Conservation (phyloP, 2,329 filamentous ascomycete genomes). For the Monilinia fructigena region DNA sequence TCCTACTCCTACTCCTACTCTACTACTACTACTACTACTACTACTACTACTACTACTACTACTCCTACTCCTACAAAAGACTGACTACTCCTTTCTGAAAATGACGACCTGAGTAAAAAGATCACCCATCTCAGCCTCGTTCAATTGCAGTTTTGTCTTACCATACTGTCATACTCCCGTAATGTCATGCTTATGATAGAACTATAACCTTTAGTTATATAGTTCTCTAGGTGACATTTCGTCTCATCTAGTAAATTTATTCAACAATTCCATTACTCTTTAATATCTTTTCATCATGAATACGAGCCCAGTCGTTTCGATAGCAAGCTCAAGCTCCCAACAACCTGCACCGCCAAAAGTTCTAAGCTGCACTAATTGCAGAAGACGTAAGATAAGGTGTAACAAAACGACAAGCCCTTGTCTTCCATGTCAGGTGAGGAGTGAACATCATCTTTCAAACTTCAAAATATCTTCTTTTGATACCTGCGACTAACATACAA, state of each 20-base stretch:
- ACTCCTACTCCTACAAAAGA: too few species aligned
- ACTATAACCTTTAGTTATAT: background rate
- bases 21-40: too few species aligned
- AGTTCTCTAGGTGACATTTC: background rate
- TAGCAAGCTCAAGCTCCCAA: slow-evolving; percentile 5
- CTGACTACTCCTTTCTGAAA: too few species aligned
- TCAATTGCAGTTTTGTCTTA: too few species aligned
- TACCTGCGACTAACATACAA: background rate
- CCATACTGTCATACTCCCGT: too few species aligned
- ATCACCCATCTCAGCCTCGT: too few species aligned
- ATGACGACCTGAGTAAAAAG: too few species aligned
- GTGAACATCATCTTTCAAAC: background rate
- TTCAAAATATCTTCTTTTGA: background rate
- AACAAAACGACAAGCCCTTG: slow-evolving; percentile 24
- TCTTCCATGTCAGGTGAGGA: slow-evolving; percentile 23
- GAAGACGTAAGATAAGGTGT: slow-evolving; percentile 24
- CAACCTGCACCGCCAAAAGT: slow-evolving; percentile 1
- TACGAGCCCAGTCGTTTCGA: background rate
- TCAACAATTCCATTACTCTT: background rate
- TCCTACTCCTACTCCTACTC: too few species aligned
- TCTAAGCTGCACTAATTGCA: slow-evolving; percentile 24
- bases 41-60: too few species aligned
- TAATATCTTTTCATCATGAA: slow-evolving; percentile 3
- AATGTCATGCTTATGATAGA: too few species aligned
- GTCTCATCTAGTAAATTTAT: background rate